Conservation (phyloP, 176 grass and related monocot genomes). For the bread wheat (Triticum aestivum) region IWGSC_CS_RefSeq_v2.1 NC_057810.1:495952059-495952558, state of each 20-base stretch:
- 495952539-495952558: background rate
- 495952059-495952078: background rate
- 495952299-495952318: conserved; percentile 71
- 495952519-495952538: background rate
- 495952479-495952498: background rate
- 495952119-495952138: conserved; percentile 70
- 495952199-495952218: conserved; percentile 27
- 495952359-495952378: background rate
- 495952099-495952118: conserved; percentile 32
- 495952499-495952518: background rate
- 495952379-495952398: background rate
- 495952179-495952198: conserved; percentile 53
- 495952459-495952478: background rate
- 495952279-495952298: conserved; percentile 60
- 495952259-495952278: conserved; percentile 54
- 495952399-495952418: background rate
- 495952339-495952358: background rate
- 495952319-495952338: conserved; percentile 44
- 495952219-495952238: conserved; percentile 18
- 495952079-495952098: background rate
- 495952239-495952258: conserved; percentile 27
- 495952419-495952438: background rate
- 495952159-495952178: conserved; percentile 61
- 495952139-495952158: conserved; percentile 56
- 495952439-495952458: background rate